Evolutionary conservation across 2,329 filamentous ascomycete genomes (phyloP).

Genomic region (Exophiala sp.): DNA sequence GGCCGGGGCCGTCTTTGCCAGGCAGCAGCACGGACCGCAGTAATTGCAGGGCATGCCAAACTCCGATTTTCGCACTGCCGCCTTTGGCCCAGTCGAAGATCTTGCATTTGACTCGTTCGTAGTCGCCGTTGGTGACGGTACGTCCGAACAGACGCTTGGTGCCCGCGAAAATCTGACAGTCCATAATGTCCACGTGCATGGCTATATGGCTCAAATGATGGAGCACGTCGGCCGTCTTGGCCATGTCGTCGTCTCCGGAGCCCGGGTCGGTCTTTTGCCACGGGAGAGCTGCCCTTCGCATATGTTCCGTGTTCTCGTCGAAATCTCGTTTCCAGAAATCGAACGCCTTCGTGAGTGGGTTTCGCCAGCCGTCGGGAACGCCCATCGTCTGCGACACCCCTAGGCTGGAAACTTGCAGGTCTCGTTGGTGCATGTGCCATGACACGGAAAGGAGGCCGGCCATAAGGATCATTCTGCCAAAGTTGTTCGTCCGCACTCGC

Average conservation of each 20-base stretch:
- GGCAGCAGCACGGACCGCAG: slow-evolving; percentile 59
- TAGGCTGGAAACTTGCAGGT: slow-evolving; percentile 82
- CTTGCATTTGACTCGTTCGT: slow-evolving; percentile 68
- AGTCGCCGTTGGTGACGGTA: slow-evolving; percentile 73
- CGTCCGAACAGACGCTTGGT: slow-evolving; percentile 78
- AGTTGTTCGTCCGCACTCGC: slow-evolving; percentile 81
- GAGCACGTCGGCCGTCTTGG: slow-evolving; percentile 79
- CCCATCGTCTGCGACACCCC: slow-evolving; percentile 63
- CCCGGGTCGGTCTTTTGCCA: slow-evolving; percentile 24
- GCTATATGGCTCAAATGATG: slow-evolving; percentile 96
- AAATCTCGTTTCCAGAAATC: slow-evolving; percentile 92
- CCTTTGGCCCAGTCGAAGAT: slow-evolving; percentile 82
- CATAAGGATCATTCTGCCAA: slow-evolving; percentile 89
- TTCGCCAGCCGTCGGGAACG: slow-evolving; percentile 83
- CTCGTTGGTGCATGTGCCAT: slow-evolving; percentile 98
- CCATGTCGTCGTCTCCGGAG: slow-evolving; percentile 60
- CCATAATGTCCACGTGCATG: slow-evolving; percentile 92
- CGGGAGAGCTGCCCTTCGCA: slow-evolving; percentile 24
- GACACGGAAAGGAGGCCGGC: slow-evolving; percentile 85
- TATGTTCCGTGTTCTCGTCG: slow-evolving; percentile 60
- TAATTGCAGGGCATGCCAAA: slow-evolving; percentile 86
- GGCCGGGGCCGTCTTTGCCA: slow-evolving; percentile 29
- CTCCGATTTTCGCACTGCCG: slow-evolving; percentile 78
- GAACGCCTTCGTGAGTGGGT: slow-evolving; percentile 76
- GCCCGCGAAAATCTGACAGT: slow-evolving; percentile 90